Percentiles rank a stretch among this genome's conserved stretches.
phyloP scores from a whole-genome alignment of 371 early-diverging fungal genomes.

The Lichtheimia ornata region DNA sequence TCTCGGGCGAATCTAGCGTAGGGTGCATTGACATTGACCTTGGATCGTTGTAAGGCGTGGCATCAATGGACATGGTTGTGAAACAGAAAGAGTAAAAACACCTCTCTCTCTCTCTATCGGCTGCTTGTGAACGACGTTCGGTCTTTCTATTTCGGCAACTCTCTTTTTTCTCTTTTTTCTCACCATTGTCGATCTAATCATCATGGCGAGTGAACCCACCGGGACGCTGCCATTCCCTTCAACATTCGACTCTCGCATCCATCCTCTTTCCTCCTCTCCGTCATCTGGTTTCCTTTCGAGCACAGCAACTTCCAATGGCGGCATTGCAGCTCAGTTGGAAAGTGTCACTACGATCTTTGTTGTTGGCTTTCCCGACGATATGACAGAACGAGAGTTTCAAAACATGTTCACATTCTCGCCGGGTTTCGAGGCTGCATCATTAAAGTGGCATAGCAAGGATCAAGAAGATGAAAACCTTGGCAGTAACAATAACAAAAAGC shows the following conservation, averaged over 20 bases:
- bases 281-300: constrained; percentile 12
- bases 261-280: constrained; percentile 26
- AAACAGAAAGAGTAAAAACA: constrained; percentile 4
- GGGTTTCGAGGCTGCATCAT: constrained; percentile 93
- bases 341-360: constrained; percentile 94
- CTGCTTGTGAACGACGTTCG: background rate
- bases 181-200: constrained; percentile 1
- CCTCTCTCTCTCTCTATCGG: no score
- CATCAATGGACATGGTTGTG: constrained; percentile 44
- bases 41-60: constrained; percentile 41
- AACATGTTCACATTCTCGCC: constrained; percentile 95
- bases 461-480: constrained; percentile 35
- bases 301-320: background rate
- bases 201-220: constrained; percentile 17
- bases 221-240: constrained; percentile 6
- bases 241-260: constrained; percentile 16
- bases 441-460: constrained; percentile 79
- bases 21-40: constrained; percentile 19
- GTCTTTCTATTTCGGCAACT: constrained; percentile 5
- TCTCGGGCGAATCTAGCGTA: background rate
- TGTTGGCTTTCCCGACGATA: constrained; percentile 96
- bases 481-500: constrained; percentile 61
- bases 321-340: constrained; percentile 24
- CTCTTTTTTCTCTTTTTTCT: constrained; percentile 6
- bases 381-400: constrained; percentile 95